Base-by-base conservation (phyloP, 2,329 filamentous ascomycete genomes). In the Pseudogymnoascus sp. region DNA sequence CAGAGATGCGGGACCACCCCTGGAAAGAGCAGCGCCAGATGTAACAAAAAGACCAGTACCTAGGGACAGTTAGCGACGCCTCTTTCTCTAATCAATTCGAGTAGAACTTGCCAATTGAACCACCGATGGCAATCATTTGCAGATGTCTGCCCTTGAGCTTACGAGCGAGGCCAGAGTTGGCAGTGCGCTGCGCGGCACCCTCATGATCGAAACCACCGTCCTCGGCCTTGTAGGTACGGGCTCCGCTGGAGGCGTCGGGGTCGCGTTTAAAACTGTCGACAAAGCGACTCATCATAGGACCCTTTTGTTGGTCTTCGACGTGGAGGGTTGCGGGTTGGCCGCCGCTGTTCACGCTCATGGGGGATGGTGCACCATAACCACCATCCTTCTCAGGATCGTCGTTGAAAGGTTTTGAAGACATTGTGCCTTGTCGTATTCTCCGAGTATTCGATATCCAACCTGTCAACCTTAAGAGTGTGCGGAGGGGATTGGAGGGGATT, bases 41-140 rank as follows among this genome's bases (percentile, higher is more conserved):
- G 90, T 87, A 21, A 42, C 40, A 73, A 96, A 96, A 1, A 96
- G 79, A 67, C 91, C 91, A 15, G 88, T 91, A 65, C 87, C 86
- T 86, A 77, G 77, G 50, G 75, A 75, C 13, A 9, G 19, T 46
- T 26, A 46, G 42, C 42, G 7, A 46, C 21, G 42, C 21, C 21
- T 26, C 42, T 46, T 19, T 26, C 42, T 26, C 23, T 26, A 46
- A 46, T 26, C 4, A 7, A 46, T n/a, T 46, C 21, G 11, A 1
- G 21, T 46, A n/a, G 35, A 59, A 31, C 74, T 50, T 78, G 83
- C 88, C 89, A 70, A 96, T 95, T n/a, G 89, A 93, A 60, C 91
- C 91, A 70, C 91, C 91, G 67, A 96, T 96, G 19, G 92, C 92
- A 79, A 96, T 96, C 92, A 96, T 96, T 78, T 96, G 92, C 72